Base-by-base conservation (phyloP, 2,329 filamentous ascomycete genomes). In the Aspergillus texensis region DNA sequence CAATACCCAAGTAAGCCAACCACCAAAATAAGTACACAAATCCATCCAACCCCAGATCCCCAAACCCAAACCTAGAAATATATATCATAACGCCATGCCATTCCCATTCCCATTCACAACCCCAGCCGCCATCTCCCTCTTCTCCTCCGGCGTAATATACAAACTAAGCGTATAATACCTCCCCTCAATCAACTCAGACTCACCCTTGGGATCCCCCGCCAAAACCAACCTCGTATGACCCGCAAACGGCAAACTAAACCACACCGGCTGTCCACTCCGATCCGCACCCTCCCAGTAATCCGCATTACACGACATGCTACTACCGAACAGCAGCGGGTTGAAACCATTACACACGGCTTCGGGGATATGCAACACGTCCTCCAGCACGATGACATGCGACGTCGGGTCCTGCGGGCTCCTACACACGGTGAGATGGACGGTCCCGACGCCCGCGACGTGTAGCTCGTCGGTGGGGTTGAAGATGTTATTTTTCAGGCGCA, bases 291-390 rank as follows among this genome's bases (percentile, higher is more conserved):
- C 68, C 70, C 70, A 72, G 39, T 36, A 58, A 24, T 68, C 68
- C 43, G 48, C 45, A 36, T 64, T 60, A 41, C 69, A 71, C 19
- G 65, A 68, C 70, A 72, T 71, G 43, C 70, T 69, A 48, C 65
- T 70, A 34, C 71, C 71, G 28, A 64, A 62, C 36, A 71, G 62
- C 48, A 70, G 30, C 41, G 68, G 68, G n/a, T 68, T 73, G 58
- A 74, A 72, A 34, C 70, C 71, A 65, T 78, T 78, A 55, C 75
- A 78, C 19, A 76, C 55, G 55, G 75, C 75, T 41, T 70, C 70
- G 1, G 76, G 76, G 59, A 75, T 73, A 64, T 78, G 74, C 50
- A 77, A 65, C 46, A 78, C 76, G 60, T 74, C 70, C 24, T 78
- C 68, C 14, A 78, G 64, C 19, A 66, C 59, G 21, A 78, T 66